A percentile compares a stretch with the other conserved stretches of the same genome.
phyloP scores from a whole-genome alignment of 805 yeast species.

The Teunomyces tritomae region DNA sequence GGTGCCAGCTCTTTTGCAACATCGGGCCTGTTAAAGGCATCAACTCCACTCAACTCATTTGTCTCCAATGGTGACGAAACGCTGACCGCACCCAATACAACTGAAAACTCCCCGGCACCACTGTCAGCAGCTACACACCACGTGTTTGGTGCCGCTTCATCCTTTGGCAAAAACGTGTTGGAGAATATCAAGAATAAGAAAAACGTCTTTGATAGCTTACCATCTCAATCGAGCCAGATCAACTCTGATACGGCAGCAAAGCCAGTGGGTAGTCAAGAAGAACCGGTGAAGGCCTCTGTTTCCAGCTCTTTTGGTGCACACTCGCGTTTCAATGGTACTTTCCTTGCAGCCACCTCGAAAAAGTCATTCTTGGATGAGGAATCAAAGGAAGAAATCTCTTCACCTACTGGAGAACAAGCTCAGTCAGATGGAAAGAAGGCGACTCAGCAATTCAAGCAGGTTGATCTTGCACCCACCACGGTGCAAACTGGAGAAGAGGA shows the following conservation, averaged over 20 bases:
- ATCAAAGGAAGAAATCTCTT: background rate
- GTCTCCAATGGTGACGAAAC: constrained; percentile 6
- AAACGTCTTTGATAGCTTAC: constrained; percentile 26
- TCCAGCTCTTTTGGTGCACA: constrained; percentile 43
- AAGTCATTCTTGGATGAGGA: constrained; percentile 56
- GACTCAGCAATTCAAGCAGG: constrained; percentile 48
- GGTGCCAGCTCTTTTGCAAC: constrained; percentile 13
- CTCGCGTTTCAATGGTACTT: constrained; percentile 52
- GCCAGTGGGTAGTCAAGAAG: background rate
- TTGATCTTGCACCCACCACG: constrained; percentile 54
- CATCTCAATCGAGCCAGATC: constrained; percentile 9
- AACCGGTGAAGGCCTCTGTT: constrained; percentile 7
- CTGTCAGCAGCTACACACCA: constrained; percentile 11
- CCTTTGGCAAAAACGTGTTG: constrained; percentile 33
- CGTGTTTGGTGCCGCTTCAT: constrained; percentile 41
- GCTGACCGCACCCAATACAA: constrained; percentile 11
- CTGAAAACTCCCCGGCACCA: constrained; percentile 7
- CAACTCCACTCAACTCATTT: constrained; percentile 11
- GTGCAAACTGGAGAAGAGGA: constrained; percentile 87
- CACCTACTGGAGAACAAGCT: constrained; percentile 9
- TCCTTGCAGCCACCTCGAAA: constrained; percentile 48
- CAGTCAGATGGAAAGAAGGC: constrained; percentile 16
- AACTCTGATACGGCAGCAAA: background rate
- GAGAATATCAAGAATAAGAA: constrained; percentile 23
- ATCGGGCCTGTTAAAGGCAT: constrained; percentile 5